phyloP scores from a whole-genome alignment of 75 land plant species.

The Pinus albicaulis region DNA sequence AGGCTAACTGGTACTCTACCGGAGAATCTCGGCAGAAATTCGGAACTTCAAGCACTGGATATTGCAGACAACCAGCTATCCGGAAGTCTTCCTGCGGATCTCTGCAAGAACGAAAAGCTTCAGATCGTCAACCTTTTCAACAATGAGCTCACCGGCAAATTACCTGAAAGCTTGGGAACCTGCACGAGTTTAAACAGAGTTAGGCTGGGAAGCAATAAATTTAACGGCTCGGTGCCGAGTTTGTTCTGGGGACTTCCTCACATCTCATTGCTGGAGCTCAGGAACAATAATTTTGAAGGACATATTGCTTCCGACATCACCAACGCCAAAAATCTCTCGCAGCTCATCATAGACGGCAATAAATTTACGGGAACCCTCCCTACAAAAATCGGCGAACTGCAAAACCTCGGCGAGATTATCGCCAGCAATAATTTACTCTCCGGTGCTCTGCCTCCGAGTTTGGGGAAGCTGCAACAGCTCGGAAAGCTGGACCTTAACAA shows the following conservation, averaged over 20 bases:
- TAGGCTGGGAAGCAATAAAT: conserved; percentile 38
- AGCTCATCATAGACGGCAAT: conserved; percentile 10
- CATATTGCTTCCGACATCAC: conserved; percentile 38
- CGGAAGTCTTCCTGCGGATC: conserved; percentile 54
- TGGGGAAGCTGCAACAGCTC: conserved; percentile 24
- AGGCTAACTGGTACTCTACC: conserved; percentile 47
- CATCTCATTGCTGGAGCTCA: conserved; percentile 55
- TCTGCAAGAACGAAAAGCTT: conserved; percentile 53
- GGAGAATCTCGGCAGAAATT: conserved; percentile 35
- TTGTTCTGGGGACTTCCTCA: conserved; percentile 61
- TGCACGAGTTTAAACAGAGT: conserved; percentile 57
- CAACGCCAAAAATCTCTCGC: conserved; percentile 36
- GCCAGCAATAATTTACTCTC: conserved; percentile 27
- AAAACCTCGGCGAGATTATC: conserved; percentile 32
- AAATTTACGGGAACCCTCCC: conserved; percentile 59
- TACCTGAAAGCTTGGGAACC: conserved; percentile 46
- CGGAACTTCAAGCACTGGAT: conserved; percentile 48
- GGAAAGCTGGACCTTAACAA: conserved; percentile 34
- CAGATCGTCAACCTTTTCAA: conserved; percentile 52
- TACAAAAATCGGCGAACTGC: conserved; percentile 36
- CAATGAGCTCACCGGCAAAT: conserved; percentile 50
- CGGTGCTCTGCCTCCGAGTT: conserved; percentile 33
- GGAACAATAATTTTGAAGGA: conserved; percentile 49
- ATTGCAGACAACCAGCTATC: conserved; percentile 52
- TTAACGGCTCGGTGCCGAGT: conserved; percentile 54